A percentile compares a stretch with the other conserved stretches of the same genome.
These are phyloP conservation scores for Paraphoma sp. DNA, from an alignment of 2,329 filamentous ascomycete species.

Conservation along the genomic window DNA sequence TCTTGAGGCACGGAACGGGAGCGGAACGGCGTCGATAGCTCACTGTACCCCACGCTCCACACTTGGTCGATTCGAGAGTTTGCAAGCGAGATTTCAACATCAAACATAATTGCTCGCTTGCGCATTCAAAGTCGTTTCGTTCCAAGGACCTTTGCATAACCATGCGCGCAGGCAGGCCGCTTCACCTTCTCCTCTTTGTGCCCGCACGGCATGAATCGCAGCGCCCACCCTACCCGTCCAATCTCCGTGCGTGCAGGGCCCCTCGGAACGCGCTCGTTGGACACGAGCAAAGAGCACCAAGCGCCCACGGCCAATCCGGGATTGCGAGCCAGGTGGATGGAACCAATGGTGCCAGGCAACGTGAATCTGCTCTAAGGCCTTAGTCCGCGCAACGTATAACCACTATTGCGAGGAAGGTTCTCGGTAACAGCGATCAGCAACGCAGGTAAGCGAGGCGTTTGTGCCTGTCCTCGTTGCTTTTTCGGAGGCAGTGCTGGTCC, in stretches of 20 bases:
- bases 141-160: background rate
- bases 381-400: background rate
- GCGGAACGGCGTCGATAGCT: background rate
- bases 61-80: background rate
- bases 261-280: conserved; percentile 2
- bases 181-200: background rate
- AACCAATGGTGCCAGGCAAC: conserved; percentile 12
- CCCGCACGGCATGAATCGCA: background rate
- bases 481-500: background rate
- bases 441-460: background rate
- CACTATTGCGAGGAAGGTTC: background rate
- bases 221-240: conserved; percentile 6
- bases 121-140: background rate
- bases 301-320: conserved; percentile 8
- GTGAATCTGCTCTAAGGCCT: conserved; percentile 1
- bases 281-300: background rate
- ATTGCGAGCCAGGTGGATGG: conserved; percentile 2
- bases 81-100: background rate
- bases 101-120: background rate
- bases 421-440: background rate
- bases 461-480: conserved; percentile 3
- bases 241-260: conserved; percentile 11
- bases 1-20: background rate
- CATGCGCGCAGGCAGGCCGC: background rate
- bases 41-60: background rate